Evolutionary conservation across 805 yeast species (phyloP).

Genomic region (Candida koratica): DNA sequence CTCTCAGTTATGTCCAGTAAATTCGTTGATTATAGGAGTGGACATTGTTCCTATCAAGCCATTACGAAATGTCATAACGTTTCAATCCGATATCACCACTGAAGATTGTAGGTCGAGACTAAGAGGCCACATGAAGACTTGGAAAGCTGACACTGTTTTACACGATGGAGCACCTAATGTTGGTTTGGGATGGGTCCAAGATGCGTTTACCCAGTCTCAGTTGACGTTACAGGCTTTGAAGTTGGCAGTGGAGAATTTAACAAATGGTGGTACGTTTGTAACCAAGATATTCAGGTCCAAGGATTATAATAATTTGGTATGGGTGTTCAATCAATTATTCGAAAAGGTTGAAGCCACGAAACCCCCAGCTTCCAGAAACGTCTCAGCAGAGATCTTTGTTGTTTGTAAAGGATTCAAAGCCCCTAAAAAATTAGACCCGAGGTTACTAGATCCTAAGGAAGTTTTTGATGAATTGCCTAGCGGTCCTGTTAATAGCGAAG

Average conservation of each 20-base stretch:
- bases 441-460: conserved; percentile 83
- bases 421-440: conserved; percentile 91
- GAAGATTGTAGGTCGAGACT: conserved; percentile 94
- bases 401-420: conserved; percentile 96
- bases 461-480: conserved; percentile 86
- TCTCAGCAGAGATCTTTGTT: conserved; percentile 97
- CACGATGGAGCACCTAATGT: conserved; percentile 99
- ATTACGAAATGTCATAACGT: conserved; percentile 90
- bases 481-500: conserved; percentile 75
- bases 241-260: conserved; percentile 88
- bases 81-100: conserved; percentile 95
- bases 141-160: conserved; percentile 97
- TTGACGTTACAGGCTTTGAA: conserved; percentile 89
- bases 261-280: conserved; percentile 90
- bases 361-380: conserved; percentile 98
- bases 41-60: conserved; percentile 97
- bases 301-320: conserved; percentile 93
- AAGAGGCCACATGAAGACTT: conserved; percentile 94
- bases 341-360: conserved; percentile 98
- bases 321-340: conserved; percentile 96
- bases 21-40: conserved; percentile 95
- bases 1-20: conserved; percentile 84
- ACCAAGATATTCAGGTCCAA: conserved; percentile 98
- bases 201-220: conserved; percentile 97
- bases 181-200: conserved; percentile 99